phyloP scores from a whole-genome alignment of 805 yeast genomes.

The Wickerhamomyces hampshirensis region DNA sequence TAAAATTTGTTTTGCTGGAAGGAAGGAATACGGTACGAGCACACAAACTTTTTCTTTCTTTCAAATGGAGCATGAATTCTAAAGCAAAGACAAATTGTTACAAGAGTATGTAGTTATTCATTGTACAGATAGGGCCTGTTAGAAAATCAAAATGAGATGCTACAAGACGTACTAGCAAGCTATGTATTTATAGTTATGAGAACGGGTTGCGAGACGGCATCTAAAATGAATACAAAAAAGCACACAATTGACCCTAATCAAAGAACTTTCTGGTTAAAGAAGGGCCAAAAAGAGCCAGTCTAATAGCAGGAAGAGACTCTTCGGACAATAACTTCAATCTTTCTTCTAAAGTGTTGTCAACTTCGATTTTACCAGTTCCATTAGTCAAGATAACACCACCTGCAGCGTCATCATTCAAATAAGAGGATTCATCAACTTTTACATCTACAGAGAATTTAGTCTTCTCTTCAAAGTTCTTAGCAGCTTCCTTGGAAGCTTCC shows the following conservation, averaged over 20 bases:
- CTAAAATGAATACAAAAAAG: not conserved
- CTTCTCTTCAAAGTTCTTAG: slow-evolving; percentile 61
- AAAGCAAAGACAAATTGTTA: too few relatives aligned
- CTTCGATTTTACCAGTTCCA: slow-evolving; percentile 76
- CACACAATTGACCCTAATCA: slow-evolving; percentile 44
- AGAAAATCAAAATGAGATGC: too few relatives aligned
- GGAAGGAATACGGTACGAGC: too few relatives aligned
- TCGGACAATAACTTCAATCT: slow-evolving; percentile 79
- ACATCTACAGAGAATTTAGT: slow-evolving; percentile 55
- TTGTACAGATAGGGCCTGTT: too few relatives aligned
- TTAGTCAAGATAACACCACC: slow-evolving; percentile 84
- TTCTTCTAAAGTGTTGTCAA: slow-evolving; percentile 91
- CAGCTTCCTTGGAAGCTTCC: slow-evolving; percentile 79
- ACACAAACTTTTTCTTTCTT: too few relatives aligned
- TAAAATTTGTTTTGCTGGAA: too few relatives aligned
- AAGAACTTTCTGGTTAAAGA: slow-evolving; percentile 86
- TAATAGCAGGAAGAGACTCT: slow-evolving; percentile 86
- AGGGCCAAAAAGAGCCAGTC: slow-evolving; percentile 85
- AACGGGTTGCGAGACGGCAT: too few relatives aligned
- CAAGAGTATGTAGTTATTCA: too few relatives aligned
- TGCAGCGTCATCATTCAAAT: slow-evolving; percentile 57
- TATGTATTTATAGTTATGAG: too few relatives aligned
- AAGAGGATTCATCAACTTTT: slow-evolving; percentile 48
- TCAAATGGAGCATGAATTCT: too few relatives aligned
- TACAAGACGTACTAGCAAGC: too few relatives aligned